Percentiles rank a stretch among this genome's conserved stretches.
Evolutionary conservation across 495 filamentous ascomycete species (phyloP).

Genomic region (Aspergillus sparsus): DNA sequence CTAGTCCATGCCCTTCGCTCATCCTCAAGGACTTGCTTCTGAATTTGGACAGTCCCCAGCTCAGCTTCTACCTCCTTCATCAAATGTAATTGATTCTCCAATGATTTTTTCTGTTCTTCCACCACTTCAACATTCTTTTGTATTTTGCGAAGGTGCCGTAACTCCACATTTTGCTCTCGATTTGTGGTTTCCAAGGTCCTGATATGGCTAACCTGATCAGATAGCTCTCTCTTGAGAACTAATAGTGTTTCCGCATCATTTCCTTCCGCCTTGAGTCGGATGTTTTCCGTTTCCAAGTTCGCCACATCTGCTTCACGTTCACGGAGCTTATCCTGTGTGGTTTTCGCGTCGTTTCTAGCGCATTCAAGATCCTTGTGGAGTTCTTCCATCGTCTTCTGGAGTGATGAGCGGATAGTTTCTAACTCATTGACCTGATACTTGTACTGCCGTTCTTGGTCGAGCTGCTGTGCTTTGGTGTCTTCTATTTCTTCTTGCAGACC

Average conservation of each 20-base stretch:
- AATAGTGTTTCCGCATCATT: constrained; percentile 80
- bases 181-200: constrained; percentile 77
- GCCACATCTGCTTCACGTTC: constrained; percentile 70
- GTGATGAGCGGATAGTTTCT: constrained; percentile 64
- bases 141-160: constrained; percentile 74
- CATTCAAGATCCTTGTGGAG: constrained; percentile 67
- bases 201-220: constrained; percentile 88
- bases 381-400: constrained; percentile 69
- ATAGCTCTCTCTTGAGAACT: constrained; percentile 82
- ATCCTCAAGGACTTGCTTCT: constrained; percentile 85
- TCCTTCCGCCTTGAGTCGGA: constrained; percentile 77
- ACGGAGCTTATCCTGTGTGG: constrained; percentile 64
- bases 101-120: constrained; percentile 87
- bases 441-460: constrained; percentile 67
- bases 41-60: constrained; percentile 73
- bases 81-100: constrained; percentile 74
- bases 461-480: constrained; percentile 69
- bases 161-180: constrained; percentile 75
- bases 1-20: constrained; percentile 84
- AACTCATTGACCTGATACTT: constrained; percentile 71
- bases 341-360: constrained; percentile 62
- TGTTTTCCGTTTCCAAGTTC: constrained; percentile 75
- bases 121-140: constrained; percentile 89
- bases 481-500: constrained; percentile 73
- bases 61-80: constrained; percentile 75